A percentile compares a stretch with the other conserved stretches of the same genome.
These are phyloP conservation scores for Phyllostachys edulis DNA, from an alignment of 176 grass and related monocot species.

Conservation along the genomic window DNA sequence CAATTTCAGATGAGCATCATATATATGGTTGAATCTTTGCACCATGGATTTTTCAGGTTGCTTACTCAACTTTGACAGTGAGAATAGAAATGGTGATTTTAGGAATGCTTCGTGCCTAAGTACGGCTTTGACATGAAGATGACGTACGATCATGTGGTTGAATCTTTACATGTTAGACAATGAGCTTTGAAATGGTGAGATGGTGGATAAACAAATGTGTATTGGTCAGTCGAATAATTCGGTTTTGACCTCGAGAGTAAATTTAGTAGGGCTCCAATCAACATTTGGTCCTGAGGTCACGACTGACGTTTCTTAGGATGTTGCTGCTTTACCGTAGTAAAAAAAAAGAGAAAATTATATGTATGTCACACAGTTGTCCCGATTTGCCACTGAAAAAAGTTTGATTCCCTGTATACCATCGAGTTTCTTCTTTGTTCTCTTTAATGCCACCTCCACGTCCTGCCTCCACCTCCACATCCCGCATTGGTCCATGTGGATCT, in stretches of 20 bases:
- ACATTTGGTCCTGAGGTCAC: background rate
- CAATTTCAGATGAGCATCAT: background rate
- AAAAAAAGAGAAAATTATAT: too few relatives aligned
- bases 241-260: conserved; percentile 3
- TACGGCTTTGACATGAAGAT: background rate
- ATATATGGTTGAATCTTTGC: background rate
- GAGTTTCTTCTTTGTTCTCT: too few relatives aligned
- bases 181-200: background rate
- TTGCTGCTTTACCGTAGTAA: background rate
- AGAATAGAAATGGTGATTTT: background rate
- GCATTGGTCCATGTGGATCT: too few relatives aligned
- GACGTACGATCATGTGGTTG: background rate
- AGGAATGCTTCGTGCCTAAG: background rate
- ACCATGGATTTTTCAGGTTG: background rate
- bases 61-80: background rate
- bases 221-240: background rate
- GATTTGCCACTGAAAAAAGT: too few relatives aligned
- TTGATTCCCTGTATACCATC: too few relatives aligned
- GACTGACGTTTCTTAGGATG: background rate
- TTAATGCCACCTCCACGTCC: too few relatives aligned
- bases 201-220: background rate
- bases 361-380: too few relatives aligned
- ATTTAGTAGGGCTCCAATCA: background rate
- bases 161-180: background rate
- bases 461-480: too few relatives aligned